Evolutionary conservation across 2,329 filamentous ascomycete species (phyloP), one percentile per base, ranked within the genome.

Genomic region (Diaporthe humulicola): DNA sequence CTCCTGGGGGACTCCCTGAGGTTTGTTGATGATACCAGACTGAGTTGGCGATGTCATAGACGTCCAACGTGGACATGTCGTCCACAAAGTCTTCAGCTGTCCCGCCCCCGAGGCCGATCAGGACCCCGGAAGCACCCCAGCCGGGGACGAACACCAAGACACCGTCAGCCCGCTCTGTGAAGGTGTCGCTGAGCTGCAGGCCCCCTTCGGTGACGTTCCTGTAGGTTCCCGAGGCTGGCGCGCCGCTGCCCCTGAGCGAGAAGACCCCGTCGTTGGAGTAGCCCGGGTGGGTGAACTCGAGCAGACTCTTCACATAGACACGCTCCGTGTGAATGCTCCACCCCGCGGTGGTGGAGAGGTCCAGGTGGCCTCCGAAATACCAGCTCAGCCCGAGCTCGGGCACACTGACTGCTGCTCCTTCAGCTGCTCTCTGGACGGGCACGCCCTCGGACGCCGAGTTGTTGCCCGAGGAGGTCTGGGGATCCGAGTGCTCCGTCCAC

Each of bases 321-420:
- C 93, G 87, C 0, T 86, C 83, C 30, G 90, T 86, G 71, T 90
- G 87, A 69, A 89, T 88, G n/a, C 91, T 91, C 94, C 94, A 95
- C 17, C 91, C 93, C 0, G 81, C 83, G 4, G 80, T 92, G 6
- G 88, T 90, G 15, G 84, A 84, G 79, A 83, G 81, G 81, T 96
- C 93, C 8, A 94, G 84, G 82, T 95, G 94, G 0, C 94, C 94
- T 36, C 93, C 94, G 82, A 96, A 96, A 81, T 95, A 96, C 87
- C 91, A 96, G 42, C 92, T 94, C 61, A 93, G 84, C 0, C 93
- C 93, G 0, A 95, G 84, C 71, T 92, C 90, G 0, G 93, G 90
- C 0, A 95, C 90, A 38, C 91, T 93, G 19, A 94, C 83, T 0
- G 93, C 93, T 15, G 94, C 93, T 9, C 94, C 94, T 81, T 96